These are phyloP conservation scores for Aureobasidium sp. DNA, from an alignment of 2,329 filamentous ascomycete species.

Conservation along the genomic window DNA sequence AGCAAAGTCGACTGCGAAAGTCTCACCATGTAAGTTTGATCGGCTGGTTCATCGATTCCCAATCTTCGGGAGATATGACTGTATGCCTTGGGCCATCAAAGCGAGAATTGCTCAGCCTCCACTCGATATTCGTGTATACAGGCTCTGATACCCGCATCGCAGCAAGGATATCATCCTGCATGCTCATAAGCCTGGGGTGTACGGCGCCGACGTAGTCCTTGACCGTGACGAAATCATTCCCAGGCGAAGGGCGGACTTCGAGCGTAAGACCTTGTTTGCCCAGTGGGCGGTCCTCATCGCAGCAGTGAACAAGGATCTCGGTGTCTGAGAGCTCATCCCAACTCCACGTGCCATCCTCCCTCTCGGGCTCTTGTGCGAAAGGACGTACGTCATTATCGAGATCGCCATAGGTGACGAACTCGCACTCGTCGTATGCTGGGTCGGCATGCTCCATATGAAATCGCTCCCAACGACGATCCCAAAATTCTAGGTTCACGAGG, in stretches of 20 bases:
- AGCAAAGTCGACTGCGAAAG: background rate
- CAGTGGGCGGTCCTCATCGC: too few relatives aligned
- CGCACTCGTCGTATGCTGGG: constrained; percentile 8
- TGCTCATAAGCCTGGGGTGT: constrained; percentile 7
- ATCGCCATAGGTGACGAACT: constrained; percentile 6
- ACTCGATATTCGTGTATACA: background rate
- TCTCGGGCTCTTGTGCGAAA: background rate
- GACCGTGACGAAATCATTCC: background rate
- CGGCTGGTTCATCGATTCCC: constrained; percentile 1
- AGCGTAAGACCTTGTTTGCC: background rate
- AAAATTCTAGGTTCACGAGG: background rate
- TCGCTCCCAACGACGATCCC: background rate
- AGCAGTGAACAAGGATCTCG: constrained; percentile 4
- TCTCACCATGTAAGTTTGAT: background rate
- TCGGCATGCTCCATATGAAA: constrained; percentile 6
- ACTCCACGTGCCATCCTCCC: constrained; percentile 2
- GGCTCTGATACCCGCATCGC: constrained; percentile 1
- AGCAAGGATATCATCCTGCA: constrained; percentile 10
- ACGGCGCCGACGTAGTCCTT: constrained; percentile 9
- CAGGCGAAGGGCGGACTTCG: background rate
- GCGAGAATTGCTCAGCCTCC: constrained; percentile 7
- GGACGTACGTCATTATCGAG: background rate
- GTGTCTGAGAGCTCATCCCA: constrained; percentile 5
- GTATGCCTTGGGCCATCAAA: background rate
- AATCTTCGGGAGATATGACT: background rate